These are phyloP conservation scores for Plectosphaerella sp. DNA, from an alignment of 2,329 filamentous ascomycete genomes.

Conservation along the genomic window DNA sequence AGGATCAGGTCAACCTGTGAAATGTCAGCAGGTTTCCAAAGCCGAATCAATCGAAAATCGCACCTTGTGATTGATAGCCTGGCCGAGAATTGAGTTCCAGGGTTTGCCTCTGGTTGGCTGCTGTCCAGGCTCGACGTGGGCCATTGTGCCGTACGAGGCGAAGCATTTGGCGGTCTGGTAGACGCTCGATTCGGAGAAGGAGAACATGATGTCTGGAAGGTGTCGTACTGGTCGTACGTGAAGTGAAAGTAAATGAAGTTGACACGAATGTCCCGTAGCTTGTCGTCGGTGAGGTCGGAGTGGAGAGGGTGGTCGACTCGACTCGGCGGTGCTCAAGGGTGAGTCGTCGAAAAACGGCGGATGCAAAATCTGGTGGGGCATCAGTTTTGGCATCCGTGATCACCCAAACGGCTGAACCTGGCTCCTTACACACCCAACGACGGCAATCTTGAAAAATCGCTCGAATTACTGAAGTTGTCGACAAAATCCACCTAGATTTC, in stretches of 20 bases:
- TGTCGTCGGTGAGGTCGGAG: too few species aligned
- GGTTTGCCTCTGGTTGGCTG: constrained; percentile 70
- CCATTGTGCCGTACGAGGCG: constrained; percentile 65
- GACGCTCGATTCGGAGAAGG: constrained; percentile 37
- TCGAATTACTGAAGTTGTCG: too few species aligned
- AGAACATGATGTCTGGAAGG: constrained; percentile 36
- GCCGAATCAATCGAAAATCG: constrained; percentile 2
- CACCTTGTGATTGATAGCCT: constrained; percentile 67
- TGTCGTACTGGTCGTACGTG: background rate
- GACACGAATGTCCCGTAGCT: too few species aligned
- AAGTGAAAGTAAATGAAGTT: background rate
- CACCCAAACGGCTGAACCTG: too few species aligned
- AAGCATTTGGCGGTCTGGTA: constrained; percentile 65
- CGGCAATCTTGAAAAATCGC: too few species aligned
- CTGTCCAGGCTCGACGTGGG: constrained; percentile 67
- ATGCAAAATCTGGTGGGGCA: too few species aligned
- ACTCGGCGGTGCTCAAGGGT: too few species aligned
- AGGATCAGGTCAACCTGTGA: constrained; percentile 65
- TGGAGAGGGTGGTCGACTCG: too few species aligned
- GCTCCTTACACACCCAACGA: too few species aligned
- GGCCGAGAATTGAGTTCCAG: constrained; percentile 63
- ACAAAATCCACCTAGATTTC: too few species aligned
- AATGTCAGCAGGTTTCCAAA: background rate
- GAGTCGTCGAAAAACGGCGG: too few species aligned
- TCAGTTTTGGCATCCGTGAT: too few species aligned